Evolutionary conservation across 345 rosid species (phyloP).

Genomic region (Abelmoschus esculentus): DNA sequence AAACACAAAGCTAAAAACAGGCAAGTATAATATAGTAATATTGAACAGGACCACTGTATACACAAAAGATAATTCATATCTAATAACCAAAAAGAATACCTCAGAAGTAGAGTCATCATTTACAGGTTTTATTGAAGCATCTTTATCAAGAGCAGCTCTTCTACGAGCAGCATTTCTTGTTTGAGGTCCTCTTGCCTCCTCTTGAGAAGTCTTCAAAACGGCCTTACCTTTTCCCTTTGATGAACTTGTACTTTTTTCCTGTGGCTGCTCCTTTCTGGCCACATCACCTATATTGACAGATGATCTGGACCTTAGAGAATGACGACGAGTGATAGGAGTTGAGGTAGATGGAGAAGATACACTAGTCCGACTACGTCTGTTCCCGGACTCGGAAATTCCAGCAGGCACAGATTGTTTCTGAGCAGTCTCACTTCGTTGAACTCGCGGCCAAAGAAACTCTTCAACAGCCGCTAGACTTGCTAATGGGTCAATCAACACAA

Average conservation of each 20-base stretch:
- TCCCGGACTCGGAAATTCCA: constrained; percentile 61
- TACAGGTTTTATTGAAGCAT: constrained; percentile 58
- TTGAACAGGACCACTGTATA: constrained; percentile 24
- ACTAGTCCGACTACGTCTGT: constrained; percentile 55
- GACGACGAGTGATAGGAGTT: constrained; percentile 67
- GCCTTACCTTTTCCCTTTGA: constrained; percentile 98
- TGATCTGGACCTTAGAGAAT: constrained; percentile 74
- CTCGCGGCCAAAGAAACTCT: constrained; percentile 97
- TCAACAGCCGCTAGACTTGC: constrained; percentile 96
- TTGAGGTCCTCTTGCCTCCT: constrained; percentile 81
- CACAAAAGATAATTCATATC: constrained; percentile 4
- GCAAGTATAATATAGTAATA: background rate
- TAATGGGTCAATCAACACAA: constrained; percentile 91
- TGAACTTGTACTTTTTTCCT: constrained; percentile 62
- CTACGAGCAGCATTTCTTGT: constrained; percentile 90
- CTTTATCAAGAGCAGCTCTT: constrained; percentile 75
- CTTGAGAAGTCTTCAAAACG: constrained; percentile 73
- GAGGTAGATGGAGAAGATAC: constrained; percentile 68
- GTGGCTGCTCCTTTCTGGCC: constrained; percentile 50
- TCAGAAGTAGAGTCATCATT: constrained; percentile 82
- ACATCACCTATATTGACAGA: constrained; percentile 71
- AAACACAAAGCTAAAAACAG: background rate
- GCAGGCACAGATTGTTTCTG: constrained; percentile 59
- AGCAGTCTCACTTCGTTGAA: constrained; percentile 82
- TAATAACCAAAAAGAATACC: constrained; percentile 35